Evolutionary conservation across 257 asterid genomes (phyloP), one percentile per base, ranked within the genome.

Genomic region (Plantago ovata): DNA sequence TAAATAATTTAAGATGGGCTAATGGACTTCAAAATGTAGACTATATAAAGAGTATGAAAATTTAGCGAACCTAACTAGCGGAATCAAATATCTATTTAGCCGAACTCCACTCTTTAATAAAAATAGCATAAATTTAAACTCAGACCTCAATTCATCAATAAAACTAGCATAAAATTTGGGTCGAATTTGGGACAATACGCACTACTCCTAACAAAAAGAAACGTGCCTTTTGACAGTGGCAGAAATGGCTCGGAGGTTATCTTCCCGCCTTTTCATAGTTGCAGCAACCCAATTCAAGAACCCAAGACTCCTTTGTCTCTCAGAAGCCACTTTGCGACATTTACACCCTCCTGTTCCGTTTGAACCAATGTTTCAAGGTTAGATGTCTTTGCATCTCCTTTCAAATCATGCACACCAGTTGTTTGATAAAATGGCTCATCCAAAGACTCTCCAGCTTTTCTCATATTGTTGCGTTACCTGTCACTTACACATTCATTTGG

Each of bases 361-460:
- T 13, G 38, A 33, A 39, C 71, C 78, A 24, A 9, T 54, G 16
- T 62, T 53, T 44, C 83, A 73, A 75, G 87, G 89, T 79, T 10
- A 19, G 69, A 15, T 14, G 1, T 15, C 44, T 5, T 13, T 52
- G 23, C 33, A 9, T 8, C 15, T 10, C 0, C 21, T 9, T 7
- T 70, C 9, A 20, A 55, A 16, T 21, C 6, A 49, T 23, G 82
- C 56, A 58, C 13, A 7, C 54, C 8, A 75, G 0, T 10, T 81
- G 89, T 78, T 73, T 62, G 83, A 38, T 28, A 9, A 13, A 68
- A 70, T 45, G 68, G 12, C 75, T 58, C n/a, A n/a, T n/a, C n/a
- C 56, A 55, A 0, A 6, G 55, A 65, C 53, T 7, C 7, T 40
- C 50, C 45, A 14, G 13, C 41, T 28, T 55, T 40, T 18, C 16